phyloP scores from a whole-genome alignment of 192 early-diverging fungal species.

The Umbelopsis ramanniana region DNA sequence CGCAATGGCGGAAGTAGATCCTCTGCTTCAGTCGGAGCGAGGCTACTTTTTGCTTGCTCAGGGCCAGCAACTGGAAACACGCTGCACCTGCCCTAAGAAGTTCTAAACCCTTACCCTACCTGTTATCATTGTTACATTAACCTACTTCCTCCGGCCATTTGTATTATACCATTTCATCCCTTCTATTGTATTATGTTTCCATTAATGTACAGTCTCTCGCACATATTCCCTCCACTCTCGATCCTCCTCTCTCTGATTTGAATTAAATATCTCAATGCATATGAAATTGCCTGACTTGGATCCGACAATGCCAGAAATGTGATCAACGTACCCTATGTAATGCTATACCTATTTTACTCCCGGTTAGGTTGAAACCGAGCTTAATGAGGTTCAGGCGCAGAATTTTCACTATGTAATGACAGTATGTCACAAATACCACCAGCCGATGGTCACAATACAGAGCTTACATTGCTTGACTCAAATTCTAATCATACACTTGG shows the following conservation, averaged over 20 bases:
- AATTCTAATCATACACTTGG: too few relatives aligned
- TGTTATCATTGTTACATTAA: too few relatives aligned
- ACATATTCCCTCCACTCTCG: background rate
- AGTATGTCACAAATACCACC: too few relatives aligned
- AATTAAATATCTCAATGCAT: background rate
- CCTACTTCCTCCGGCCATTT: background rate
- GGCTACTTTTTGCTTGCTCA: slow-evolving; percentile 25
- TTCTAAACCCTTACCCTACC: background rate
- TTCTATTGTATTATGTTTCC: background rate
- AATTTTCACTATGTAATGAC: too few relatives aligned
- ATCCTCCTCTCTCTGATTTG: background rate
- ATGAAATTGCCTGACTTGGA: too few relatives aligned
- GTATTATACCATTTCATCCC: background rate
- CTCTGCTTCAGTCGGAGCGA: background rate
- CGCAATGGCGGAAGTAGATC: slow-evolving; percentile 53
- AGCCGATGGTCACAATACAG: too few relatives aligned
- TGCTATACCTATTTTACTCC: too few relatives aligned
- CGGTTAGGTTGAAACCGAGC: too few relatives aligned
- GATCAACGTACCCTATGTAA: too few relatives aligned
- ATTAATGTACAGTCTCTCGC: background rate
- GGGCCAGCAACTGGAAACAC: slow-evolving; percentile 2
- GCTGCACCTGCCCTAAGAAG: slow-evolving; percentile 8
- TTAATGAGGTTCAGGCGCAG: too few relatives aligned
- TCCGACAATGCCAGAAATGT: too few relatives aligned
- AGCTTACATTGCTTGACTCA: too few relatives aligned